phyloP scores from a whole-genome alignment of 192 early-diverging fungal species.

The Kickxella alabastrina region DNA sequence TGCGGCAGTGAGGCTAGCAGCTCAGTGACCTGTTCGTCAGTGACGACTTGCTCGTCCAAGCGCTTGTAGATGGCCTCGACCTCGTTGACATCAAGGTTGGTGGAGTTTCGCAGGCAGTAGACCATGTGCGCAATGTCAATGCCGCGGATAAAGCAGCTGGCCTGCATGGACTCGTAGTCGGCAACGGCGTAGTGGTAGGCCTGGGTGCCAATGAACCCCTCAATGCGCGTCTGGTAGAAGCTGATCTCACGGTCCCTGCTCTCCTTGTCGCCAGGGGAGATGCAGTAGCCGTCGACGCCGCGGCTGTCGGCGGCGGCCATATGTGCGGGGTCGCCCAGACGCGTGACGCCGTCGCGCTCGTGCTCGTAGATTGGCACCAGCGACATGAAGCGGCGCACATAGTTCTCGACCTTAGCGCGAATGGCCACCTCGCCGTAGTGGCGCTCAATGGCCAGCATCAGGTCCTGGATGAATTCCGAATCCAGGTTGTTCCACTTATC shows the following conservation, averaged over 20 bases:
- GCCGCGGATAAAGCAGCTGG: constrained; percentile 55
- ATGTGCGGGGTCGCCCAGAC: constrained; percentile 52
- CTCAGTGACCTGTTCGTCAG: constrained; percentile 78
- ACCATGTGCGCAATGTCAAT: constrained; percentile 73
- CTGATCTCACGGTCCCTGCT: constrained; percentile 64
- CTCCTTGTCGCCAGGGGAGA: constrained; percentile 73
- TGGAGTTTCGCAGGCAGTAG: constrained; percentile 53
- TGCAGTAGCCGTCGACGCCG: constrained; percentile 40
- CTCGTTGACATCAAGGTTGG: constrained; percentile 57
- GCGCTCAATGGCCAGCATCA: constrained; percentile 74
- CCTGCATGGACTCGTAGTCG: constrained; percentile 60
- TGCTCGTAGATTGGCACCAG: constrained; percentile 75
- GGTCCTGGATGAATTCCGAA: constrained; percentile 52
- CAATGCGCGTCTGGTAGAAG: constrained; percentile 72
- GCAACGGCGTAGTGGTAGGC: constrained; percentile 65
- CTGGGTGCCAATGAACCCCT: constrained; percentile 80
- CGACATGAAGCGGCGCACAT: constrained; percentile 79
- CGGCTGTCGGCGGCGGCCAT: constrained; percentile 40
- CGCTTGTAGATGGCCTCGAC: constrained; percentile 66
- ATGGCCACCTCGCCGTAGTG: constrained; percentile 86
- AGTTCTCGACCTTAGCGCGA: constrained; percentile 82
- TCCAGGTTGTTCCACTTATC: constrained; percentile 53
- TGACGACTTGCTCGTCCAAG: constrained; percentile 61
- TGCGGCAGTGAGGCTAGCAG: constrained; percentile 68
- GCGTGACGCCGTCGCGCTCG: constrained; percentile 59